Conservation (phyloP, 805 yeast species). For the Barnettozyma populi region DNA sequence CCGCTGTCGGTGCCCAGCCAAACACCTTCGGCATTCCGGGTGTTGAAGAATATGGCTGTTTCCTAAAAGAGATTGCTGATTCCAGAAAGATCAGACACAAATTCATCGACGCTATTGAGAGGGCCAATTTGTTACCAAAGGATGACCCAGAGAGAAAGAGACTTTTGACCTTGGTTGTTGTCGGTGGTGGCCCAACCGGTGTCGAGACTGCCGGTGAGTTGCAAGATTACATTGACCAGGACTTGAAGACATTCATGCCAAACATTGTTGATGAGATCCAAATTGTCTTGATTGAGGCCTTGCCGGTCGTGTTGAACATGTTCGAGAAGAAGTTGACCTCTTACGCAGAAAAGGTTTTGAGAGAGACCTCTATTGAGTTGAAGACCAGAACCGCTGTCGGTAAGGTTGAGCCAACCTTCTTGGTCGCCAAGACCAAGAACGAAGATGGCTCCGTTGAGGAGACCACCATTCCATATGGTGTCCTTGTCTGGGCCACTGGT, state of each 20-base stretch:
- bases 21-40: conserved; percentile 95
- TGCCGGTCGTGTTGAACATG: conserved; percentile 80
- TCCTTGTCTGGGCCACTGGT: conserved; percentile 97
- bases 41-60: conserved; percentile 81
- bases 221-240: conserved; percentile 91
- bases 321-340: conserved; percentile 63
- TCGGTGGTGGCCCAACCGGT: conserved; percentile 99
- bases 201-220: conserved; percentile 96
- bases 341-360: conserved; percentile 77
- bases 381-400: conserved; percentile 85
- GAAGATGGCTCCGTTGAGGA: conserved; percentile 58
- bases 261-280: conserved; percentile 74
- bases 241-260: conserved; percentile 84
- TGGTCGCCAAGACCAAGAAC: conserved; percentile 63
- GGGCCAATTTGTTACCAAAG: conserved; percentile 74
- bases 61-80: conserved; percentile 86
- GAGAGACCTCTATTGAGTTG: conserved; percentile 62
- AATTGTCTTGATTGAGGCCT: conserved; percentile 84
- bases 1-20: conserved; percentile 94
- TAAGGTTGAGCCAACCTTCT: conserved; percentile 66
- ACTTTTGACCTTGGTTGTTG: conserved; percentile 81
- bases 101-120: conserved; percentile 83
- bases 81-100: conserved; percentile 78
- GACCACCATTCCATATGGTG: conserved; percentile 77
- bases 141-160: conserved; percentile 75